Percentiles rank a stretch among this genome's conserved stretches.
Evolutionary conservation across 73 alveolate species (phyloP).

Genomic region (Paramecium primaurelia): DNA sequence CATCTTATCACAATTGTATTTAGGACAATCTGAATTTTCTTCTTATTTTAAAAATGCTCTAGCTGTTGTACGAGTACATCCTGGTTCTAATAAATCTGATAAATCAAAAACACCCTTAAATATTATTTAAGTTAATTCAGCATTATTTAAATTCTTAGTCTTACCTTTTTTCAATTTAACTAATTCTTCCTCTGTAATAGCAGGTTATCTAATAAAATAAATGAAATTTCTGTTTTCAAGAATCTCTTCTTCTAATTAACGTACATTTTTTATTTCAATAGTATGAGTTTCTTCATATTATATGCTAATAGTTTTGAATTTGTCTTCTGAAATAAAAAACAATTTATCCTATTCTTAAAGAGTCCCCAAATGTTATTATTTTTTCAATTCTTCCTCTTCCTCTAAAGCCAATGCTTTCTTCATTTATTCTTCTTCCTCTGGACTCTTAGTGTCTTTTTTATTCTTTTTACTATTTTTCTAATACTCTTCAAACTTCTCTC

Average conservation of each 20-base stretch:
- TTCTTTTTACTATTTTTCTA: slow-evolving; percentile 65
- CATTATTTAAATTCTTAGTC: slow-evolving; percentile 31
- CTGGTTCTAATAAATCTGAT: slow-evolving; percentile 79
- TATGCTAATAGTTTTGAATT: slow-evolving; percentile 69
- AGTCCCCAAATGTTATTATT: slow-evolving; percentile 68
- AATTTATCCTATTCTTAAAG: slow-evolving; percentile 72
- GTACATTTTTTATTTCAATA: slow-evolving; percentile 68
- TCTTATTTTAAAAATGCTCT: slow-evolving; percentile 19
- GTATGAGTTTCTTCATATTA: slow-evolving; percentile 69
- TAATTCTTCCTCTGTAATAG: slow-evolving; percentile 59
- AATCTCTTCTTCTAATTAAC: slow-evolving; percentile 73
- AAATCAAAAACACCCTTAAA: slow-evolving; percentile 84
- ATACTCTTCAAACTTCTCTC: slow-evolving; percentile 75
- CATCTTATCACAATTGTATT: slow-evolving; percentile 59
- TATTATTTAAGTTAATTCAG: slow-evolving; percentile 42
- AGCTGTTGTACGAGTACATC: slow-evolving; percentile 59
- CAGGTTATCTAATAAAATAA: slow-evolving; percentile 46
- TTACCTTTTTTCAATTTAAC: slow-evolving; percentile 49
- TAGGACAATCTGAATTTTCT: slow-evolving; percentile 42
- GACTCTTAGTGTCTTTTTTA: slow-evolving; percentile 66
- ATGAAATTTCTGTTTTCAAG: slow-evolving; percentile 13
- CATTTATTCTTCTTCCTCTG: slow-evolving; percentile 76
- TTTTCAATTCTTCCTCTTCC: slow-evolving; percentile 75
- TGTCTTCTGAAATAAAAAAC: slow-evolving; percentile 72
- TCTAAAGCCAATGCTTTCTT: slow-evolving; percentile 64